A percentile compares a stretch with the other conserved stretches of the same genome.
Evolutionary conservation across 1,284 basidiomycete genomes (phyloP).

Genomic region (Ustilago loliicola): DNA sequence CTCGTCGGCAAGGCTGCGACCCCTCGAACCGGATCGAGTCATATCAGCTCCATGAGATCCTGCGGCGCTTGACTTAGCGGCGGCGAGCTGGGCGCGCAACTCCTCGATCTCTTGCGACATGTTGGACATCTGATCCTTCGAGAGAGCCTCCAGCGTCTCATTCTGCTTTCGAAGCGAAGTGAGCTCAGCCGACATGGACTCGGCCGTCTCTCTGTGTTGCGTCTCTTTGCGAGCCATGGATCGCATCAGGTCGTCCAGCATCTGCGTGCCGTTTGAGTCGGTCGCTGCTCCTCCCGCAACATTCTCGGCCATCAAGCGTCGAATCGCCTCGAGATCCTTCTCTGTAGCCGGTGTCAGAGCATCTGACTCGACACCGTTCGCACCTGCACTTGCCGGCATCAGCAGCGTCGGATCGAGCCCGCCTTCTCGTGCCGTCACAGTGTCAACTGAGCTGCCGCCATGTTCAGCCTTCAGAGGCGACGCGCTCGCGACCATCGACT

Average conservation of each 20-base stretch:
- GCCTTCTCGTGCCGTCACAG: neutral
- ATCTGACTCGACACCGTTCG: conserved; percentile 8
- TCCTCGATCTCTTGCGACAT: conserved; percentile 82
- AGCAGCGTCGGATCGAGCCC: conserved; percentile 9
- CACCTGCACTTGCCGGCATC: neutral
- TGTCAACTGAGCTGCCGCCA: neutral
- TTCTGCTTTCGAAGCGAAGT: conserved; percentile 80
- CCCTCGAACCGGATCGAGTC: conserved; percentile 13
- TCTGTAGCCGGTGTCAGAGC: conserved; percentile 46
- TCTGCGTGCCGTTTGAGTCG: conserved; percentile 24
- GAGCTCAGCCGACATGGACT: conserved; percentile 79
- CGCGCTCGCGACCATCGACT: neutral
- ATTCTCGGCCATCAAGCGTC: conserved; percentile 30
- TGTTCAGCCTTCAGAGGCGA: conserved; percentile 15
- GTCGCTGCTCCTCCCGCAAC: conserved; percentile 6
- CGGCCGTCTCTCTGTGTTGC: conserved; percentile 81
- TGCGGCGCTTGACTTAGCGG: conserved; percentile 11
- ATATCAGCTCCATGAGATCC: neutral
- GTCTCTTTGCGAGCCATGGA: conserved; percentile 96
- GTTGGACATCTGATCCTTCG: conserved; percentile 85
- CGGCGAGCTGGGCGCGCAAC: conserved; percentile 76
- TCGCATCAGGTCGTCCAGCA: conserved; percentile 61
- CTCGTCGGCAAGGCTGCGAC: conserved; percentile 82
- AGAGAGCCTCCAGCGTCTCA: conserved; percentile 82
- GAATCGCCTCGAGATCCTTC: conserved; percentile 41